Evolutionary conservation across 805 yeast species (phyloP), one percentile per base, ranked within the genome.

Genomic region (Saturnispora ahearnii): DNA sequence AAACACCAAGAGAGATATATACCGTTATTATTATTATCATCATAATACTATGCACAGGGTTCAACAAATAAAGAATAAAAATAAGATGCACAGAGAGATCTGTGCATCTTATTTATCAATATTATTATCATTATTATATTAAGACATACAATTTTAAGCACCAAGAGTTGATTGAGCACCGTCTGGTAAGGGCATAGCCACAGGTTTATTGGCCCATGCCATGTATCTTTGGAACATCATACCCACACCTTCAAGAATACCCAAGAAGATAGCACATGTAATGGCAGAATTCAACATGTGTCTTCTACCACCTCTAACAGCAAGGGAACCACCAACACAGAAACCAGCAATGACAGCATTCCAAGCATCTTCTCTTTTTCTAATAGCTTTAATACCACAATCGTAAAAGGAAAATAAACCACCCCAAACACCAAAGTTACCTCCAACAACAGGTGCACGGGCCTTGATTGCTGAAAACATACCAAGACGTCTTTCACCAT

Each of bases 341-440:
- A 93, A 89, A 51, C 99, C 99, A 32, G 98, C 97, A 63, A 91
- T 83, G 64, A 93, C 90, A 57, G 97, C 96, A 67, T 93, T 93
- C 87, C 96, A 87, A 6, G 98, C 96, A 68, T 93, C 99, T 69
- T 93, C 99, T 74, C 97, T 87, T 70, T 88, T 86, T 75, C 99
- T 86, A 41, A 93, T 79, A 2, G 91, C 96, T 69, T 91, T 93
- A 44, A 93, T 95, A 13, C 90, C 78, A 75, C 99, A 93, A 70
- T 93, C 99, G 64, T 82, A 93, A 12, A 95, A 84, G 32, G 97
- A 88, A 66, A 93, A 93, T 60, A 93, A 73, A 53, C 99, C 99
- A 76, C 99, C 99, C 99, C 99, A 93, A 37, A 87, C 96, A 73
- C 99, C 99, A 63, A 93, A 91, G 70, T 93, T 93, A 64, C 99